A percentile compares a stretch with the other conserved stretches of the same genome.
Conservation (phyloP, 352 stramenopile genomes). For the Aphanomyces astaci region DNA sequence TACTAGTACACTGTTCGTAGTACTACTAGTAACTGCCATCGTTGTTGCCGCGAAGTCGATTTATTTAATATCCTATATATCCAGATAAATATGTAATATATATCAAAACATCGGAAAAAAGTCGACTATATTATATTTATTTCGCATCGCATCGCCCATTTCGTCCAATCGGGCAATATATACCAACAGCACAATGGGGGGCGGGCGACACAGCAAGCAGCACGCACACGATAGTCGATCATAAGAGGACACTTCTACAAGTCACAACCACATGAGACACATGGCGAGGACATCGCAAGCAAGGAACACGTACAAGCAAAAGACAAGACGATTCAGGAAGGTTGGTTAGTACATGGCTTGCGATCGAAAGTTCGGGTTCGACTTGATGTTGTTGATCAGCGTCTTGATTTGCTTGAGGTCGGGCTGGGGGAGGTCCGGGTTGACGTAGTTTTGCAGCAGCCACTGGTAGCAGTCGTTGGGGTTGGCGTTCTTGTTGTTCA, state of each 20-base stretch:
- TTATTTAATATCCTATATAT: too few species aligned
- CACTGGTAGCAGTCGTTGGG: constrained; percentile 24
- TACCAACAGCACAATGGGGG: neutral
- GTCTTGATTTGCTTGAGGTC: constrained; percentile 25
- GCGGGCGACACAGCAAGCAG: neutral
- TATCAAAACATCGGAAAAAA: too few species aligned
- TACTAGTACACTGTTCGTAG: too few species aligned
- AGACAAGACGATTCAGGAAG: neutral
- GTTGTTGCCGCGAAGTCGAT: too few species aligned
- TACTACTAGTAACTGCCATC: too few species aligned
- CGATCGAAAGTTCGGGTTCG: constrained; percentile 23
- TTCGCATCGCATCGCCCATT: neutral
- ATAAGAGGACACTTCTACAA: neutral
- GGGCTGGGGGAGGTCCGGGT: constrained; percentile 18
- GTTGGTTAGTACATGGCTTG: constrained; percentile 22
- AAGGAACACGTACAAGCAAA: neutral
- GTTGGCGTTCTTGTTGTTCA: constrained; percentile 25
- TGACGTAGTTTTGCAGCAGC: constrained; percentile 24
- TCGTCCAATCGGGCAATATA: neutral
- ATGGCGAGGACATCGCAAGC: neutral
- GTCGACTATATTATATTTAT: too few species aligned
- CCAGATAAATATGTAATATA: too few species aligned
- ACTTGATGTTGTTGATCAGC: constrained; percentile 26
- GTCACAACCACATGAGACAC: neutral
- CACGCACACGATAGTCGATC: neutral